Percentiles rank a stretch among this genome's conserved stretches.
phyloP scores from a whole-genome alignment of 352 stramenopile species.

The Lagenidium giganteum region DNA sequence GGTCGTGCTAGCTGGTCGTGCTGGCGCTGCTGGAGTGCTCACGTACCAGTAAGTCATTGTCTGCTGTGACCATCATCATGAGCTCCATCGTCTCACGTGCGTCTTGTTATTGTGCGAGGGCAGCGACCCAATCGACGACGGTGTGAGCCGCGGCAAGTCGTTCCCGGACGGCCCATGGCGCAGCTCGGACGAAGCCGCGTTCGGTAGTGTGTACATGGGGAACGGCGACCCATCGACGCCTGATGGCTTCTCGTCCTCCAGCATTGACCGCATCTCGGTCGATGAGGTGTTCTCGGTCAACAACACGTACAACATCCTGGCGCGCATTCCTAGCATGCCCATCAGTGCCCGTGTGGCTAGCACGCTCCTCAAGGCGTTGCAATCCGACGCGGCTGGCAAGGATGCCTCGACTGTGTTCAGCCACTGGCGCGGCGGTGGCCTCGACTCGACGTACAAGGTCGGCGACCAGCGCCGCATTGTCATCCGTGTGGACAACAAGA shows the following conservation, averaged over 20 bases:
- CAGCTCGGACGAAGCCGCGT: slow-evolving; percentile 39
- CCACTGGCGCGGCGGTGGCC: slow-evolving; percentile 23
- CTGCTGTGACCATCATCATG: not conserved
- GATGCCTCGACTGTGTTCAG: slow-evolving; percentile 41
- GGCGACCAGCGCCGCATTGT: slow-evolving; percentile 20
- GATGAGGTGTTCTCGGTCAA: slow-evolving; percentile 74
- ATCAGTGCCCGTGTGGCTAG: slow-evolving; percentile 58
- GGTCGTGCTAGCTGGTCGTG: slow-evolving; percentile 51
- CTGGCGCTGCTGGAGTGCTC: slow-evolving; percentile 56
- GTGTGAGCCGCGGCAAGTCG: slow-evolving; percentile 34
- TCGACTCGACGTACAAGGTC: slow-evolving; percentile 28
- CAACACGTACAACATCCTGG: slow-evolving; percentile 82
- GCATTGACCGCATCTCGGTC: slow-evolving; percentile 59
- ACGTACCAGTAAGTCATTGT: slow-evolving; percentile 61
- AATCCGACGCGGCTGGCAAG: slow-evolving; percentile 11
- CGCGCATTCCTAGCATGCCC: slow-evolving; percentile 65
- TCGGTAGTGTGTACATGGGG: slow-evolving; percentile 80
- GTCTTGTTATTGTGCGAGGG: not conserved
- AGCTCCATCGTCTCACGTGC: not conserved
- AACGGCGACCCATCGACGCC: slow-evolving; percentile 78
- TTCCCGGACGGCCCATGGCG: slow-evolving; percentile 72
- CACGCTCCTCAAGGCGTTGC: slow-evolving; percentile 30
- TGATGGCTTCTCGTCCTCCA: slow-evolving; percentile 52
- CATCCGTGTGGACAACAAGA: slow-evolving; percentile 48
- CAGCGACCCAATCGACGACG: slow-evolving; percentile 69